A percentile compares a stretch with the other conserved stretches of the same genome.
These are phyloP conservation scores for Mycena galericulata DNA, from an alignment of 768 basidiomycete species.

Conservation along the genomic window DNA sequence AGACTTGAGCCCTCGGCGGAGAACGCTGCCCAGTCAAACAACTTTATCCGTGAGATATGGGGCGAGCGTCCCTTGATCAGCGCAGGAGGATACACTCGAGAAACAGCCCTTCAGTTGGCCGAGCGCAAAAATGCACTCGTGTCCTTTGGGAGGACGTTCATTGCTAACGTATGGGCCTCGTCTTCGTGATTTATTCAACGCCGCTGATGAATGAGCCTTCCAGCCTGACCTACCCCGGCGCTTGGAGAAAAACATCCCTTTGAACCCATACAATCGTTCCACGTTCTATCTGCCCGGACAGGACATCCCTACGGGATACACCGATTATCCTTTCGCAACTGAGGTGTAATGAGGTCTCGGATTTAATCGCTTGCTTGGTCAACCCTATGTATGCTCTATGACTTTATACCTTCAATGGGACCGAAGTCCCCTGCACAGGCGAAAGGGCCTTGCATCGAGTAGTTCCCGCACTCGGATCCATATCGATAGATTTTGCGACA, in stretches of 20 bases:
- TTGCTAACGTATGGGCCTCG: not conserved
- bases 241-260: conserved; percentile 39
- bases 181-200: not conserved
- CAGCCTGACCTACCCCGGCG: conserved; percentile 48
- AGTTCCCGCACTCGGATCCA: no score
- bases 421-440: no score
- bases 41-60: conserved; percentile 47
- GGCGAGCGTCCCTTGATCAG: conserved; percentile 26
- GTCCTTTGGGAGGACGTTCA: not conserved
- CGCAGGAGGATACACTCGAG: conserved; percentile 3
- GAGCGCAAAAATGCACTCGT: not conserved
- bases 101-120: not conserved
- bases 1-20: conserved; percentile 2
- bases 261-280: conserved; percentile 44
- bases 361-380: no score
- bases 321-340: conserved; percentile 43
- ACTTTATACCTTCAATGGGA: no score
- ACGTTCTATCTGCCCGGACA: conserved; percentile 43
- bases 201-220: not conserved
- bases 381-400: no score
- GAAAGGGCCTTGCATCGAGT: no score
- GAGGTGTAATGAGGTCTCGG: not conserved
- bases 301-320: conserved; percentile 41
- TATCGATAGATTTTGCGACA: no score
- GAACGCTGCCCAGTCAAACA: conserved; percentile 38